Evolutionary conservation across 2,329 filamentous ascomycete species (phyloP).

Genomic region (Didymella segeticola): DNA sequence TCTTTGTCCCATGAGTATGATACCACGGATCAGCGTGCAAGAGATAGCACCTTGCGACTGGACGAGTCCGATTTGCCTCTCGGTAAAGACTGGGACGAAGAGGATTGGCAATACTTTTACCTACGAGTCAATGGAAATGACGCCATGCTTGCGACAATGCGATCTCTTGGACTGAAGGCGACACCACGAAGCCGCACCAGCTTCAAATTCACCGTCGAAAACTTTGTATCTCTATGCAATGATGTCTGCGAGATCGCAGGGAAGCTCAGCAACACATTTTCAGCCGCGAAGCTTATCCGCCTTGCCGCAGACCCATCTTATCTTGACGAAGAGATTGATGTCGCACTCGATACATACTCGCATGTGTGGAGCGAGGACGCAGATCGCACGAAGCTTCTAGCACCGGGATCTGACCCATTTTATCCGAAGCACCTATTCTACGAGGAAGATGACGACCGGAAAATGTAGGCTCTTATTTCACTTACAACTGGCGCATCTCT

Average conservation of each 20-base stretch:
- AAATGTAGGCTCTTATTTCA: not conserved
- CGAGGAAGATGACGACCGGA: conserved; percentile 8
- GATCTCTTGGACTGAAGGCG: conserved; percentile 4
- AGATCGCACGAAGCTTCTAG: conserved; percentile 4
- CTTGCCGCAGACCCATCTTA: not conserved
- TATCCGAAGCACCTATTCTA: conserved; percentile 8
- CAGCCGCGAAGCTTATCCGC: not conserved
- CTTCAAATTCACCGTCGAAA: not conserved
- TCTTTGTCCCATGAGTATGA: not conserved
- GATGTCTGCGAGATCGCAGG: not conserved
- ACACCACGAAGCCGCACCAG: not conserved
- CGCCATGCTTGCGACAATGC: conserved; percentile 1
- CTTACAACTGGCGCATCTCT: not conserved
- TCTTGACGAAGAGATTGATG: conserved; percentile 7
- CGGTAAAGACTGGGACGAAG: conserved; percentile 1
- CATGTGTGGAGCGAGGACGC: conserved; percentile 6
- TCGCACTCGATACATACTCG: conserved; percentile 1
- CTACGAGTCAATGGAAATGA: not conserved
- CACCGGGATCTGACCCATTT: not conserved
- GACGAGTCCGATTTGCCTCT: not conserved
- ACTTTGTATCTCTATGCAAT: not conserved
- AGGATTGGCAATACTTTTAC: not conserved
- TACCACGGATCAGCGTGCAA: not conserved
- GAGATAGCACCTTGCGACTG: not conserved
- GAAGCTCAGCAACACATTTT: not conserved